Percentiles rank a stretch among this genome's conserved stretches.
Evolutionary conservation across 176 grass and related monocot genomes (phyloP).

Genomic region (Raddia guianensis): DNA sequence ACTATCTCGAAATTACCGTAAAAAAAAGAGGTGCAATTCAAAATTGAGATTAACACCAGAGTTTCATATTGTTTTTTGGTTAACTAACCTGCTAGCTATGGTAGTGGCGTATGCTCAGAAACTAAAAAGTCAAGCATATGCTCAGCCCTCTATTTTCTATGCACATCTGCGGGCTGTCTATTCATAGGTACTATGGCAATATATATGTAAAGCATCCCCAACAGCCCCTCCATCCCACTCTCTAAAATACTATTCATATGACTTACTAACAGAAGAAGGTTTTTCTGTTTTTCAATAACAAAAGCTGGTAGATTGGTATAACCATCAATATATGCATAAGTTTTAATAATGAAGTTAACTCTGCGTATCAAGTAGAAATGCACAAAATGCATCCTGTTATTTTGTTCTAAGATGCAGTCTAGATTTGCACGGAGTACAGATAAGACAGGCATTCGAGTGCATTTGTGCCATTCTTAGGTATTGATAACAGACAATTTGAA

Average conservation of each 20-base stretch:
- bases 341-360: neutral
- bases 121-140: neutral
- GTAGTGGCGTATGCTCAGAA: neutral
- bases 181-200: slow-evolving; percentile 3
- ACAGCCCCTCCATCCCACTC: no score
- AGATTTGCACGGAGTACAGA: neutral
- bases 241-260: no score
- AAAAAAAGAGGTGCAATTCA: neutral
- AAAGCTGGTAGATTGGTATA: neutral
- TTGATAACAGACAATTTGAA: neutral
- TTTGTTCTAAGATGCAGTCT: neutral
- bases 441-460: neutral
- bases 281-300: neutral
- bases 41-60: neutral
- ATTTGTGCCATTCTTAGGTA: slow-evolving; percentile 13
- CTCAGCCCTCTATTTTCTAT: slow-evolving; percentile 11
- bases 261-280: slow-evolving; percentile 26
- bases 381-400: neutral
- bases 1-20: neutral
- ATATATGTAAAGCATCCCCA: no score
- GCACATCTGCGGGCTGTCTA: neutral
- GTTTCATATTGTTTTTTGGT: neutral
- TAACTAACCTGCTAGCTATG: neutral
- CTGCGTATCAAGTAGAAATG: neutral
- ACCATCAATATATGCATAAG: neutral